phyloP scores from a whole-genome alignment of 345 rosid genomes.

The Erodium maritimum region DNA sequence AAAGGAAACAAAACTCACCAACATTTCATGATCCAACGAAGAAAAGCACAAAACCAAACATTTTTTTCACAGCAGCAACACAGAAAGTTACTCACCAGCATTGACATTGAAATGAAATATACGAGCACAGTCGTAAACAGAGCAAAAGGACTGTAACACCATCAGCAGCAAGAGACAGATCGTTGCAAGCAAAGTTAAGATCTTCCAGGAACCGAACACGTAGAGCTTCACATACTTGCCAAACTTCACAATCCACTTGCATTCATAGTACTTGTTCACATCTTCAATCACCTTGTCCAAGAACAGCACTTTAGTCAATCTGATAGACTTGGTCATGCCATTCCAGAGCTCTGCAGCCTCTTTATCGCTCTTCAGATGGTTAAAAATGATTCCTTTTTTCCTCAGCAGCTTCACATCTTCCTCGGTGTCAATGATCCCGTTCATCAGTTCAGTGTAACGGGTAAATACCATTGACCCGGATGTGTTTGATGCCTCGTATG shows the following conservation, averaged over 20 bases:
- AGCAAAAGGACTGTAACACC: slow-evolving; percentile 40
- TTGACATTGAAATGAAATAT: too few relatives aligned
- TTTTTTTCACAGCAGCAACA: too few relatives aligned
- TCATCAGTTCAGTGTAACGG: slow-evolving; percentile 68
- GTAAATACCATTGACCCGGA: slow-evolving; percentile 59
- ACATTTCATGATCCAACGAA: too few relatives aligned
- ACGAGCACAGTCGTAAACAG: slow-evolving; percentile 10
- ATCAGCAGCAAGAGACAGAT: slow-evolving; percentile 35
- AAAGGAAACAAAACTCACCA: too few relatives aligned
- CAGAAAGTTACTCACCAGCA: too few relatives aligned
- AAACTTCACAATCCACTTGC: slow-evolving; percentile 41
- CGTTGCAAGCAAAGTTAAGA: slow-evolving; percentile 38
- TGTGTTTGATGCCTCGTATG: slow-evolving; percentile 54
- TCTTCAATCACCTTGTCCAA: slow-evolving; percentile 65
- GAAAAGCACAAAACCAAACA: too few relatives aligned
- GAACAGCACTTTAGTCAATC: slow-evolving; percentile 47
- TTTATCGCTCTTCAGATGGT: slow-evolving; percentile 48
- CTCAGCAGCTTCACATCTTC: slow-evolving; percentile 65
- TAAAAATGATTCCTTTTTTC: slow-evolving; percentile 47
- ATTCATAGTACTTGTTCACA: slow-evolving; percentile 47
- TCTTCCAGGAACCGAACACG: slow-evolving; percentile 59
- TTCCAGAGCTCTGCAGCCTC: slow-evolving; percentile 73
- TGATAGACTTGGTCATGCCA: slow-evolving; percentile 65
- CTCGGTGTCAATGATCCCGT: slow-evolving; percentile 53
- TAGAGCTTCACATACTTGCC: slow-evolving; percentile 27